Conservation (phyloP, 805 yeast species). For the Teunomyces atbi region DNA sequence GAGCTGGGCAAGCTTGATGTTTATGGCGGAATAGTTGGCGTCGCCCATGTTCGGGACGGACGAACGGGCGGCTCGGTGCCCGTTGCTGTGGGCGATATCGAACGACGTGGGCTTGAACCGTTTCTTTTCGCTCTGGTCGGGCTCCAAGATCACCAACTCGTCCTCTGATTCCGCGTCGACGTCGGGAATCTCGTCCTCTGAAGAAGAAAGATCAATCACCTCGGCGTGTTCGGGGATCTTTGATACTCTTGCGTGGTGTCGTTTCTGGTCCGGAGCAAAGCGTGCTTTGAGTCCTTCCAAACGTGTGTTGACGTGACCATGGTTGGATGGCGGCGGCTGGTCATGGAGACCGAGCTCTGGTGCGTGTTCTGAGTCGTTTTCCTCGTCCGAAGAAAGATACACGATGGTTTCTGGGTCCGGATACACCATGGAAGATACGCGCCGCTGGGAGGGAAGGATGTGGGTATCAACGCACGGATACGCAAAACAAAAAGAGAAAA, state of each 20-base stretch:
- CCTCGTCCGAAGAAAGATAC: constrained; percentile 12
- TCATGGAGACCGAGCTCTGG: background rate
- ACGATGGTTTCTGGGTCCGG: constrained; percentile 5
- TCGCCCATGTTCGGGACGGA: constrained; percentile 8
- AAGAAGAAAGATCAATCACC: constrained; percentile 6
- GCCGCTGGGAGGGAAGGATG: too few relatives aligned
- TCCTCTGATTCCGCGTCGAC: constrained; percentile 9
- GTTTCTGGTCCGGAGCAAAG: background rate
- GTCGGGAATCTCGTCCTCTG: constrained; percentile 5
- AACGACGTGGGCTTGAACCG: constrained; percentile 14
- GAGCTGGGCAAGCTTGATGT: constrained; percentile 5
- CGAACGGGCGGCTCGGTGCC: too few relatives aligned
- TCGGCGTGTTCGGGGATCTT: constrained; percentile 3
- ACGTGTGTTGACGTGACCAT: too few relatives aligned
- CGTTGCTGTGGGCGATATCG: constrained; percentile 1
- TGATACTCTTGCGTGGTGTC: background rate
- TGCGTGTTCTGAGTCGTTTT: too few relatives aligned
- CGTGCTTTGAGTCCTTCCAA: background rate
- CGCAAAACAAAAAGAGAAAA: too few relatives aligned
- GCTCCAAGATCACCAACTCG: constrained; percentile 12
- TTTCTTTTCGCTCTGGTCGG: background rate
- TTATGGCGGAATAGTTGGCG: constrained; percentile 1
- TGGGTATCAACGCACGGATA: background rate
- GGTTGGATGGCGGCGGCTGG: background rate
- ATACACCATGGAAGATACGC: background rate